Conservation (phyloP, 2,329 filamentous ascomycete genomes). For the Colletotrichum euphorbiae region DNA sequence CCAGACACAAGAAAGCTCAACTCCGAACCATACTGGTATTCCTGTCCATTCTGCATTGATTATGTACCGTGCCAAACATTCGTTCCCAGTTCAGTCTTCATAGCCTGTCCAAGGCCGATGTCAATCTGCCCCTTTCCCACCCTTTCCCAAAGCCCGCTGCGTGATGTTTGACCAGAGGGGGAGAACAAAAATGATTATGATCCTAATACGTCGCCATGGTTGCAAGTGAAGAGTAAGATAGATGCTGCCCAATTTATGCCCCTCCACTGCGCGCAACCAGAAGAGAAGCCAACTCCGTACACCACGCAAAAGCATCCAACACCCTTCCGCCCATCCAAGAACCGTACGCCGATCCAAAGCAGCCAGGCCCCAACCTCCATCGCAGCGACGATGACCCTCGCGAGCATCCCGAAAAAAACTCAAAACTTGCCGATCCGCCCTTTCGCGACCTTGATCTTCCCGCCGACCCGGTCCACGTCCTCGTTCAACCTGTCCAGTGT, state of each 20-base stretch:
- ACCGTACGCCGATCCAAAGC: conserved; percentile 45
- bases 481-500: conserved; percentile 75
- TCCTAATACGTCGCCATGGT: background rate
- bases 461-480: conserved; percentile 73
- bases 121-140: no score
- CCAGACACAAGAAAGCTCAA: conserved; percentile 22
- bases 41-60: background rate
- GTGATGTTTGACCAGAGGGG: no score
- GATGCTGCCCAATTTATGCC: background rate
- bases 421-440: conserved; percentile 76
- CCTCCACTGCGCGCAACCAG: conserved; percentile 17
- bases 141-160: no score
- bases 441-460: conserved; percentile 81
- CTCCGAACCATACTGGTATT: background rate
- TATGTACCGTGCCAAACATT: background rate
- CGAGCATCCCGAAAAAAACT: conserved; percentile 46
- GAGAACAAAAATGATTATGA: no score
- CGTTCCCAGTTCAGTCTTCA: background rate
- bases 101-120: no score
- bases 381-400: conserved; percentile 46
- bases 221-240: background rate
- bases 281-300: conserved; percentile 38
- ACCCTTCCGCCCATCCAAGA: no score
- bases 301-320: conserved; percentile 41
- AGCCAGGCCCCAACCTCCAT: conserved; percentile 49